phyloP scores from a whole-genome alignment of 1,284 basidiomycete genomes.

The Rhodotorula sp. region DNA sequence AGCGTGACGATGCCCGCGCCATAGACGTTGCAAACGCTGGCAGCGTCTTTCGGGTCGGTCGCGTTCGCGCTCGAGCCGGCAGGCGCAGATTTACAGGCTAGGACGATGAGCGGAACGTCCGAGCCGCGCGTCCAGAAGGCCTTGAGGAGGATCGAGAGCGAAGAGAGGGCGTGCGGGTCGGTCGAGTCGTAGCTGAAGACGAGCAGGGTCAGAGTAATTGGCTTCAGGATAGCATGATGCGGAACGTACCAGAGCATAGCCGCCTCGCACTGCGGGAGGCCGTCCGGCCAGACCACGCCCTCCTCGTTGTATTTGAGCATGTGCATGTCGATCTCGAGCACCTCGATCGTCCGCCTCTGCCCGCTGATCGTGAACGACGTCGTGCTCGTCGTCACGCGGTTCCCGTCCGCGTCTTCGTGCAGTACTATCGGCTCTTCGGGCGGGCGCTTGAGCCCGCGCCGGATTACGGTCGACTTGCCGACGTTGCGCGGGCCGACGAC shows the following conservation, averaged over 20 bases:
- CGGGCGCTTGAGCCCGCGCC: slow-evolving; percentile 37
- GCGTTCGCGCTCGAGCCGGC: slow-evolving; percentile 15
- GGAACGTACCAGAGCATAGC: slow-evolving; percentile 46
- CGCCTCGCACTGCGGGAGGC: slow-evolving; percentile 44
- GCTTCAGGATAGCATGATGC: neutral
- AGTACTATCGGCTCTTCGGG: slow-evolving; percentile 10
- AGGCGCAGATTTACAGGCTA: slow-evolving; percentile 46
- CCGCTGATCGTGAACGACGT: slow-evolving; percentile 40
- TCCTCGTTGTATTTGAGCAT: slow-evolving; percentile 37
- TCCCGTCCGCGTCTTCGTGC: slow-evolving; percentile 34
- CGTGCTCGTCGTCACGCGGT: slow-evolving; percentile 41
- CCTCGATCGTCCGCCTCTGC: slow-evolving; percentile 38
- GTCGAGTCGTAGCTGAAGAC: slow-evolving; percentile 46
- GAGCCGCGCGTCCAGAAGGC: slow-evolving; percentile 48
- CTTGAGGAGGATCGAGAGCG: slow-evolving; percentile 41
- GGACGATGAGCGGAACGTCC: slow-evolving; percentile 44
- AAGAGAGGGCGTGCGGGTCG: slow-evolving; percentile 38
- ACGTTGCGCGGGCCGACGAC: slow-evolving; percentile 46
- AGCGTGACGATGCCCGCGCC: slow-evolving; percentile 47
- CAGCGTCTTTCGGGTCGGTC: slow-evolving; percentile 41
- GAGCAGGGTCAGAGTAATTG: too few species aligned
- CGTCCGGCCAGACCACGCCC: slow-evolving; percentile 45
- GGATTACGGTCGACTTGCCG: slow-evolving; percentile 48
- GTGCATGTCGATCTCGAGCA: slow-evolving; percentile 46
- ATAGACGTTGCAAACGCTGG: slow-evolving; percentile 45